Evolutionary conservation across 345 rosid species (phyloP).

Genomic region (Mercurialis annua): DNA sequence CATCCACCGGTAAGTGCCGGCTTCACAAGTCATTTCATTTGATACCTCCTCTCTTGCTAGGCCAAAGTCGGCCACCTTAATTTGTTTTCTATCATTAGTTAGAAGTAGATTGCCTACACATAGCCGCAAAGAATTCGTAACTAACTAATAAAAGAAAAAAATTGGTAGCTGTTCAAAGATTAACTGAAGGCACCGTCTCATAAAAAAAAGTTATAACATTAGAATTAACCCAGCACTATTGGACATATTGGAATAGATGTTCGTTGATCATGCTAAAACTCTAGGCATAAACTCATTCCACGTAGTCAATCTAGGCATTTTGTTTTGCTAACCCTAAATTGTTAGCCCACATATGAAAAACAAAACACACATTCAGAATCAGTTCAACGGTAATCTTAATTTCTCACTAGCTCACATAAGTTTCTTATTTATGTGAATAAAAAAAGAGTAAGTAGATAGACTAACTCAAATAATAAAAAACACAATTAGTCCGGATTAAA

Average conservation of each 20-base stretch:
- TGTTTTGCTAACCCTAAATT: background rate
- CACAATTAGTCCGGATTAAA: background rate
- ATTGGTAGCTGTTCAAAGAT: constrained; percentile 2
- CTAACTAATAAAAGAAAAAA: background rate
- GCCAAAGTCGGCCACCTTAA: constrained; percentile 63
- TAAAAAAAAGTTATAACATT: background rate
- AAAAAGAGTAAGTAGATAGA: background rate
- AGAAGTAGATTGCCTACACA: constrained; percentile 54
- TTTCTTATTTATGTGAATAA: background rate
- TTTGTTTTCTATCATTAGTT: constrained; percentile 35
- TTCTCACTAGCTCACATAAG: too few relatives aligned
- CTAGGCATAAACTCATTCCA: background rate
- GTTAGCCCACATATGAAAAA: too few relatives aligned
- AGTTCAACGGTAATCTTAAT: too few relatives aligned
- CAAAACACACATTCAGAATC: too few relatives aligned
- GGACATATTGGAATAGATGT: background rate
- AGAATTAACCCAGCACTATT: background rate
- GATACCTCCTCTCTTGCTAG: constrained; percentile 45
- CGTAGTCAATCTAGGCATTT: background rate
- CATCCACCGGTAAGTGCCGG: constrained; percentile 72
- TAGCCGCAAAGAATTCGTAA: constrained; percentile 4
- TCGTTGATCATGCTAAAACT: background rate
- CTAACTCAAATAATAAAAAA: background rate
- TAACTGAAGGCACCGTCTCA: too few relatives aligned
- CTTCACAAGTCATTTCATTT: constrained; percentile 51